Evolutionary conservation across 805 yeast species (phyloP), one percentile per base, ranked within the genome.

Genomic region (Candida taoyuanica): DNA sequence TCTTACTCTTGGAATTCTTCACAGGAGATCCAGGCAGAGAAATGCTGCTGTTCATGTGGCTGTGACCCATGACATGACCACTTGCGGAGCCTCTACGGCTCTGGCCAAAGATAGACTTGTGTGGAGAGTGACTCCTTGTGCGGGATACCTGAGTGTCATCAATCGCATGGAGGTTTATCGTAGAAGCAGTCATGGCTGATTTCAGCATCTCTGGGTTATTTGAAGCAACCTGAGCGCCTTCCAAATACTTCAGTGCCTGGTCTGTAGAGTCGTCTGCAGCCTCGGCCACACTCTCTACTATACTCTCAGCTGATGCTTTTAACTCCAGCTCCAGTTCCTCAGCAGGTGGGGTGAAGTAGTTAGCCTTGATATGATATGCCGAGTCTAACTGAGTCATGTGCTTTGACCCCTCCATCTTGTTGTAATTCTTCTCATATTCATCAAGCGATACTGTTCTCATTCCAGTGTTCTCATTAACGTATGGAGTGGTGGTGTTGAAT

Each of bases 21-120:
- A 35, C 41, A 18, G 57, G 59, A 16, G 57, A 53, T 0, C 39
- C 30, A 25, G 58, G 55, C 4, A 47, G 37, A 5, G 58, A 52
- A 1, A 31, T 3, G 21, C 47, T 44, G 18, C 33, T 28, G 12
- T 17, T 15, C 16, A 12, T 30, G 11, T 40, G 36, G 19, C 36
- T 44, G 24, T 37, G 27, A 8, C 55, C n/a, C n/a, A n/a, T n/a
- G n/a, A n/a, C n/a, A n/a, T n/a, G n/a, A n/a, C n/a, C n/a, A n/a
- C n/a, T n/a, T n/a, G n/a, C n/a, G n/a, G 55, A 53, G 15, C 41
- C 44, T 37, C 33, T 46, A 5, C 47, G 46, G 23, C 49, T 42
- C 28, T 47, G 49, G n/a, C n/a, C n/a, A n/a, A n/a, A n/a, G n/a
- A n/a, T n/a, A n/a, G n/a, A 53, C 36, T 49, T 55, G 26, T 49